A percentile compares a stretch with the other conserved stretches of the same genome.
These are phyloP conservation scores for Corylus heterophylla DNA, from an alignment of 306 rosid genomes.

Conservation along the genomic window DNA sequence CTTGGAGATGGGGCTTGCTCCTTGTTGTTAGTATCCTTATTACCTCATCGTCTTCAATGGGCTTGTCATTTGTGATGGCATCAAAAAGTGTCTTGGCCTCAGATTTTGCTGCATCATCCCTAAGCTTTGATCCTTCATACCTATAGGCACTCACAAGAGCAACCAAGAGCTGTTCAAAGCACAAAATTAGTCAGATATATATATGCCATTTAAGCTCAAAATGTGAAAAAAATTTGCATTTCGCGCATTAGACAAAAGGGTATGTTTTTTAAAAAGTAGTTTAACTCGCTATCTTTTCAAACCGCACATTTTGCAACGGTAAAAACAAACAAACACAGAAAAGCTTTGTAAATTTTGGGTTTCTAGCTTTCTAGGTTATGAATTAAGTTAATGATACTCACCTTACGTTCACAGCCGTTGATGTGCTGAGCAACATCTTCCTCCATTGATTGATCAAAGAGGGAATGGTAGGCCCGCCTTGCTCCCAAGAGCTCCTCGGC, in stretches of 20 bases:
- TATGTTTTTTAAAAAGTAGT: no score
- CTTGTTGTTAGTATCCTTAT: conserved; percentile 71
- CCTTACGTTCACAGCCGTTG: conserved; percentile 66
- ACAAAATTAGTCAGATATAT: background rate
- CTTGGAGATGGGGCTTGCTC: conserved; percentile 71
- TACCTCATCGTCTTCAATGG: conserved; percentile 67
- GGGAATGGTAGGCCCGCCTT: conserved; percentile 88
- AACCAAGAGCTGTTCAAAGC: conserved; percentile 66
- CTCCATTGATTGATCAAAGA: conserved; percentile 89
- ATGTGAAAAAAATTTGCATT: no score
- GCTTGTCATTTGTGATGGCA: conserved; percentile 55
- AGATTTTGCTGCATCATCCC: conserved; percentile 58
- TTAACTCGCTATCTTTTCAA: no score
- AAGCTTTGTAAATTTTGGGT: background rate
- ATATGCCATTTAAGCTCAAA: no score
- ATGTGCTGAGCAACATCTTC: conserved; percentile 78
- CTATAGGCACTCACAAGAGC: conserved; percentile 88
- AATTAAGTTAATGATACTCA: conserved; percentile 1
- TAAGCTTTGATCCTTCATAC: conserved; percentile 79
- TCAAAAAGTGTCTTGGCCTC: conserved; percentile 59
- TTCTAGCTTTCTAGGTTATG: background rate
- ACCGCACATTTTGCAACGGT: no score
- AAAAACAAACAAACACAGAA: no score
- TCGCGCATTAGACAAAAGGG: no score
- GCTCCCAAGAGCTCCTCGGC: conserved; percentile 84